phyloP scores from a whole-genome alignment of 495 filamentous ascomycete species.

The Aspergillus bridgeri region DNA sequence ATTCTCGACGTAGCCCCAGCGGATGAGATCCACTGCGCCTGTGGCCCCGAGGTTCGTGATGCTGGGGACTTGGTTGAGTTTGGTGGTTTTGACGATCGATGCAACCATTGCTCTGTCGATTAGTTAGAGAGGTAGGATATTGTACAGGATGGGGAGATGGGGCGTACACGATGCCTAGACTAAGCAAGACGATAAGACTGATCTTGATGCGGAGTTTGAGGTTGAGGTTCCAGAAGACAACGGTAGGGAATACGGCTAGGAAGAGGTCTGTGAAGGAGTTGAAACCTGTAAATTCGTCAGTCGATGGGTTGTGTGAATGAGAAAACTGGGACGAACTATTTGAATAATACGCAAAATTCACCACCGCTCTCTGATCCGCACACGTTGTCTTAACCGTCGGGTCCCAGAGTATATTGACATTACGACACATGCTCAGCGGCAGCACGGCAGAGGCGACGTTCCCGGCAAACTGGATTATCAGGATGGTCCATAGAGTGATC shows the following conservation, averaged over 20 bases:
- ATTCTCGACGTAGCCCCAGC: constrained; percentile 35
- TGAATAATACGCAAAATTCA: constrained; percentile 34
- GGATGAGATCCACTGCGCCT: constrained; percentile 30
- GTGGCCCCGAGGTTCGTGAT: constrained; percentile 29
- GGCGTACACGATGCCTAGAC: constrained; percentile 38
- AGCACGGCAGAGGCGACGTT: constrained; percentile 32
- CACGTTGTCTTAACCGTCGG: constrained; percentile 24
- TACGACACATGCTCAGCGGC: constrained; percentile 28
- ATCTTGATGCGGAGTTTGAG: constrained; percentile 37
- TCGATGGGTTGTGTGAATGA: not conserved
- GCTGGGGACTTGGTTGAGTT: constrained; percentile 31
- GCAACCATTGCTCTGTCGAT: constrained; percentile 33
- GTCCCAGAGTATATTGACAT: constrained; percentile 28
- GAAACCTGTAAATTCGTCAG: constrained; percentile 24
- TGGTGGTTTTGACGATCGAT: constrained; percentile 44
- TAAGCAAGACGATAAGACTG: constrained; percentile 37
- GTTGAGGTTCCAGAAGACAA: constrained; percentile 46
- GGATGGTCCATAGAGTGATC: constrained; percentile 25
- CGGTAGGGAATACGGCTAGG: constrained; percentile 38
- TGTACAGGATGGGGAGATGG: not conserved
- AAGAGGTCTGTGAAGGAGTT: constrained; percentile 42
- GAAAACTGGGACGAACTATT: constrained; percentile 22
- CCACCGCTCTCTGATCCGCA: constrained; percentile 19
- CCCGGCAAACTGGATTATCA: constrained; percentile 26
- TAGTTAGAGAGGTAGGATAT: constrained; percentile 6